Conservation (phyloP, 1,284 basidiomycete species). For the Ganoderma multipileum region DNA sequence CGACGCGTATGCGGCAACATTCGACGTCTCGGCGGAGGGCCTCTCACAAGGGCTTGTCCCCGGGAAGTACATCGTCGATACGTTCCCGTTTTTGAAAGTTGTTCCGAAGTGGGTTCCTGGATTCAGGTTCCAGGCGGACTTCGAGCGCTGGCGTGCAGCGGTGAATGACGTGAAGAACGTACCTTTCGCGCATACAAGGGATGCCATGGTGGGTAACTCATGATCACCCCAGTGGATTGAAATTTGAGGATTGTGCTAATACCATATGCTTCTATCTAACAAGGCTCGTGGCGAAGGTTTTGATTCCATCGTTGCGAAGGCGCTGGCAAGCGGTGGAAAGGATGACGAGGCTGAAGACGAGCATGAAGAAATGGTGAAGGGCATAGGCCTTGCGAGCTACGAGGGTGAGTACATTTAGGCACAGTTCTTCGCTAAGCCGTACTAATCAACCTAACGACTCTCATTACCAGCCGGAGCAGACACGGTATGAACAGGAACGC, state of each 20-base stretch:
- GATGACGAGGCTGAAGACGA: neutral
- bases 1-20: neutral
- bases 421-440: no score
- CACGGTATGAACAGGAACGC: neutral
- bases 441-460: neutral
- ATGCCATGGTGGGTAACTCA: conserved; percentile 5
- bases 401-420: neutral
- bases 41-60: neutral
- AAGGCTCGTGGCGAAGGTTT: neutral
- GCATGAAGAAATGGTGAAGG: neutral
- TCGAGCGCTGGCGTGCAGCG: conserved; percentile 33
- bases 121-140: conserved; percentile 5
- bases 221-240: neutral
- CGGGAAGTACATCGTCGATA: conserved; percentile 7
- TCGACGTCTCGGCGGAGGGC: neutral
- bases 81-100: conserved; percentile 11
- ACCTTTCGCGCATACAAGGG: conserved; percentile 8
- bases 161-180: conserved; percentile 15
- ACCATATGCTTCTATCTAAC: neutral
- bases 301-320: neutral
- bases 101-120: no score
- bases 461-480: neutral
- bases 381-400: neutral
- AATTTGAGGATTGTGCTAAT: neutral
- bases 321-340: neutral